phyloP scores from a whole-genome alignment of 108 stramenopile genomes.

The Nannochloropsis gaditana region DNA sequence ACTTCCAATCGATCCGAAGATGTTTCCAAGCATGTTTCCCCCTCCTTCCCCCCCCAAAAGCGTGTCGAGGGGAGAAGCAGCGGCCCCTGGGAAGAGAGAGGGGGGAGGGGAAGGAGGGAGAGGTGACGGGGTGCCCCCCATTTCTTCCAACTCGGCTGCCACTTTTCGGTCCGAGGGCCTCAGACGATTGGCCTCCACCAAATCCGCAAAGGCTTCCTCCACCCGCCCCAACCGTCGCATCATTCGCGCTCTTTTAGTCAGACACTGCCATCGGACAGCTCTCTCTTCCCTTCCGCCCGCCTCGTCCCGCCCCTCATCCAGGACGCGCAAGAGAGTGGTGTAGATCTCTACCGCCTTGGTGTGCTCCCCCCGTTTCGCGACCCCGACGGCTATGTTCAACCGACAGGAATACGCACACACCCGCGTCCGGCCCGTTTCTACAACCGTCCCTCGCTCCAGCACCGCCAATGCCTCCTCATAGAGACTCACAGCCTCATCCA shows the following conservation, averaged over 20 bases:
- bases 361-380: background rate
- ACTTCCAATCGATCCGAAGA: background rate
- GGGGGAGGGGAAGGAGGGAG: background rate
- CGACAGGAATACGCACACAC: background rate
- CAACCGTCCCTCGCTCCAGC: background rate
- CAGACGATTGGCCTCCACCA: background rate
- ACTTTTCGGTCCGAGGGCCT: background rate
- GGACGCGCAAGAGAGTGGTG: background rate
- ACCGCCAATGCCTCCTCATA: background rate
- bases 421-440: background rate
- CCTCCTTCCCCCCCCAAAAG: background rate
- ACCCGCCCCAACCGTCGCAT: background rate
- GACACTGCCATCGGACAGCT: background rate
- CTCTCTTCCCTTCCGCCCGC: background rate
- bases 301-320: background rate
- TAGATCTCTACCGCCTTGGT: background rate
- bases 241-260: background rate
- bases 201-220: background rate
- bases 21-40: background rate
- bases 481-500: background rate
- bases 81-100: background rate
- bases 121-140: background rate
- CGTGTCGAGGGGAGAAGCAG: background rate
- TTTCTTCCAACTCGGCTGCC: conserved; percentile 6
- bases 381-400: background rate